Percentiles rank a stretch among this genome's conserved stretches.
phyloP scores from a whole-genome alignment of 2,329 filamentous ascomycete species.

The Sporothrix mexicana region DNA sequence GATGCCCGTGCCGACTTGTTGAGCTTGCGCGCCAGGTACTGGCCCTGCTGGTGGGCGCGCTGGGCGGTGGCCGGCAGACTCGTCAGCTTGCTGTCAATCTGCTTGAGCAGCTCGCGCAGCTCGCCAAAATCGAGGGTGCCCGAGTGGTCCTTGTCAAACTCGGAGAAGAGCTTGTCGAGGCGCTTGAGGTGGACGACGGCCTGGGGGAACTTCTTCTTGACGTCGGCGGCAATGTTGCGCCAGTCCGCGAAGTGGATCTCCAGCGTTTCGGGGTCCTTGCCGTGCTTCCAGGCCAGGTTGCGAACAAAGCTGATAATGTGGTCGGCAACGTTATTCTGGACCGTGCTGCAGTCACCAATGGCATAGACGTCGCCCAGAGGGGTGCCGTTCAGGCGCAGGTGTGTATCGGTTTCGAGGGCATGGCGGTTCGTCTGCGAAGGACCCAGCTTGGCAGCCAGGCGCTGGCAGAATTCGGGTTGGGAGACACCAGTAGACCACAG shows the following conservation, averaged over 20 bases:
- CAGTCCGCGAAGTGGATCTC: constrained; percentile 87
- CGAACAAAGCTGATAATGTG: constrained; percentile 90
- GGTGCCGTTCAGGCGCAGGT: constrained; percentile 85
- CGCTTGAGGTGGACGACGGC: constrained; percentile 84
- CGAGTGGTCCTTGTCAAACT: constrained; percentile 91
- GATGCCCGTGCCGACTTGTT: constrained; percentile 84
- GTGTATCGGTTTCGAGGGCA: constrained; percentile 91
- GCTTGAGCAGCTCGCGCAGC: constrained; percentile 81
- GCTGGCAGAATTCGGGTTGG: constrained; percentile 80
- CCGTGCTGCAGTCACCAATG: constrained; percentile 93
- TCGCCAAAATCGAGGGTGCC: constrained; percentile 95
- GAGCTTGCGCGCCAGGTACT: constrained; percentile 91
- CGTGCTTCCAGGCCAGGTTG: constrained; percentile 87
- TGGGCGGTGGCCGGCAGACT: constrained; percentile 94
- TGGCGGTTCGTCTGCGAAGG: constrained; percentile 80
- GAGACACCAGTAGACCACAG: constrained; percentile 97
- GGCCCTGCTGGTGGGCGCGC: constrained; percentile 92
- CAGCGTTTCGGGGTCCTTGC: constrained; percentile 86
- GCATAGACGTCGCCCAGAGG: constrained; percentile 95
- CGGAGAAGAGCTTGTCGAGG: constrained; percentile 85
- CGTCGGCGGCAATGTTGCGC: constrained; percentile 80
- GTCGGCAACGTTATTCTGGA: constrained; percentile 95
- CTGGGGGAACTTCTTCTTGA: constrained; percentile 90
- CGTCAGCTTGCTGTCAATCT: constrained; percentile 95
- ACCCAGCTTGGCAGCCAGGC: constrained; percentile 76